These are phyloP conservation scores for Podila horticola DNA, from an alignment of 192 early-diverging fungal genomes.

Conservation along the genomic window DNA sequence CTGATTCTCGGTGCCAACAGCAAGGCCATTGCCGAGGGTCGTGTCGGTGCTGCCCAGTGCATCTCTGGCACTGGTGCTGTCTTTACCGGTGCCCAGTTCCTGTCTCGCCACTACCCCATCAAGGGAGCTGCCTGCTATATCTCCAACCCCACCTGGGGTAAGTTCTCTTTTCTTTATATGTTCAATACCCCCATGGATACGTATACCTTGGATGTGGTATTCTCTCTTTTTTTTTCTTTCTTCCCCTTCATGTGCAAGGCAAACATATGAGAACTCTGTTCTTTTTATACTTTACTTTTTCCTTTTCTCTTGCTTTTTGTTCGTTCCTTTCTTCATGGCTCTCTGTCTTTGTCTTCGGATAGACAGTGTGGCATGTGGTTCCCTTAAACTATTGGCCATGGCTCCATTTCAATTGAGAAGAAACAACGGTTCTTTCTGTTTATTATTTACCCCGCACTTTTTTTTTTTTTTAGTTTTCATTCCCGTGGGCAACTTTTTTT, in stretches of 20 bases:
- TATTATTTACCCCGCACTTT: slow-evolving; percentile 11
- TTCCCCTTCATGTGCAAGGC: slow-evolving; percentile 18
- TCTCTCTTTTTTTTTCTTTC: slow-evolving; percentile 1
- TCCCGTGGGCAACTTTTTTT: slow-evolving; percentile 1
- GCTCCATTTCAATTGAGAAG: background rate
- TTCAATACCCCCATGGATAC: no score
- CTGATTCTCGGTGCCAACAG: slow-evolving; percentile 87
- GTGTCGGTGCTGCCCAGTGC: slow-evolving; percentile 84
- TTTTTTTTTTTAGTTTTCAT: background rate
- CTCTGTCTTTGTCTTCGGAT: no score
- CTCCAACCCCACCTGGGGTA: slow-evolving; percentile 97
- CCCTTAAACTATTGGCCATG: background rate
- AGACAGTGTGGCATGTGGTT: no score
- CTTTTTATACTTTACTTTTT: slow-evolving; percentile 10
- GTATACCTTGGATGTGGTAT: background rate
- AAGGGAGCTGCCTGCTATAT: slow-evolving; percentile 78
- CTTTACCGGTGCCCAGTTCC: slow-evolving; percentile 85
- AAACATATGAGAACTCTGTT: slow-evolving; percentile 8
- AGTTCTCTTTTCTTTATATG: slow-evolving; percentile 17
- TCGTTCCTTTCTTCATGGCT: slow-evolving; percentile 4
- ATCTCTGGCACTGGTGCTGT: slow-evolving; percentile 97
- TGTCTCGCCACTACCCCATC: slow-evolving; percentile 73
- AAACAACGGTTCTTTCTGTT: background rate
- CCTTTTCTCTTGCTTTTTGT: background rate
- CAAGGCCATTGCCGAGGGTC: slow-evolving; percentile 72